Conservation (phyloP, 73 alveolate genomes). For the Effrenium voratum region DNA sequence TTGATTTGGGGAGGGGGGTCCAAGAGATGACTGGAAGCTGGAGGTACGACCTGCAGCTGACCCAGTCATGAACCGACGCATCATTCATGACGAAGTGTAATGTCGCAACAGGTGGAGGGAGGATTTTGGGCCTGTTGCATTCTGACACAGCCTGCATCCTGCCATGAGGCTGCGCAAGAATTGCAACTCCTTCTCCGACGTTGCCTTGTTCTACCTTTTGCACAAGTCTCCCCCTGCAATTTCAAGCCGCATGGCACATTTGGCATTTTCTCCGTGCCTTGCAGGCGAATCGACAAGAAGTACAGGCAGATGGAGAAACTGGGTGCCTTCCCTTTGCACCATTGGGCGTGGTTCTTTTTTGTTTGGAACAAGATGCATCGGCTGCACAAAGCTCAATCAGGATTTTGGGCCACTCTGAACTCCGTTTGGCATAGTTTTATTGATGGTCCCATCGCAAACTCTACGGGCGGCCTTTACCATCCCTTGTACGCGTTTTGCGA, state of each 20-base stretch:
- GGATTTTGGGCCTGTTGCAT: no score
- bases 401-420: no score
- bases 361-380: no score
- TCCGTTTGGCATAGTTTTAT: no score
- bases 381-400: no score
- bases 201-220: conserved; percentile 75
- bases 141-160: no score
- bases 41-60: conserved; percentile 43
- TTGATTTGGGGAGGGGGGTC: neutral
- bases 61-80: neutral
- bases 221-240: conserved; percentile 28
- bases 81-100: no score
- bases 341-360: neutral
- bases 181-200: conserved; percentile 85
- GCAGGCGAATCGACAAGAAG: conserved; percentile 92
- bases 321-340: conserved; percentile 33
- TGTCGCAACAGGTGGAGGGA: no score
- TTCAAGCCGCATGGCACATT: neutral
- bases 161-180: conserved; percentile 76
- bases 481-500: no score
- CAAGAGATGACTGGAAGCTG: neutral
- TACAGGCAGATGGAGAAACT: conserved; percentile 85
- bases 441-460: no score
- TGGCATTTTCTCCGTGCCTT: neutral
- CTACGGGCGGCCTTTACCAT: no score